These are phyloP conservation scores for Saccharum officinarum DNA, from an alignment of 176 grass and related monocot genomes.

Conservation along the genomic window DNA sequence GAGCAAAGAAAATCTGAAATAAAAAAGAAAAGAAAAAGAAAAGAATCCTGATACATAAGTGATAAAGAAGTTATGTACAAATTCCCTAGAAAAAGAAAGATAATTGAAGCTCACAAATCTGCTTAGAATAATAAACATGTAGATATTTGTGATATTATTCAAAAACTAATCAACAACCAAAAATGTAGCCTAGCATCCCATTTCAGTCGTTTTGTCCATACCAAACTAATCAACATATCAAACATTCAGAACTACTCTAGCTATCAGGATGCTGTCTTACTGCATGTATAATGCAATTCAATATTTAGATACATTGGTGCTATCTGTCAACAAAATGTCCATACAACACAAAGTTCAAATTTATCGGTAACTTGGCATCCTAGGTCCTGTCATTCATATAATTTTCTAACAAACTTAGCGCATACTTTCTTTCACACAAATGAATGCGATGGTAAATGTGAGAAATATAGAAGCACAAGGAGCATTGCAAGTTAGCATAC, in stretches of 20 bases:
- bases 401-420: neutral
- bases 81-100: neutral
- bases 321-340: neutral
- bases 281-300: neutral
- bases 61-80: neutral
- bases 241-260: neutral
- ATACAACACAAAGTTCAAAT: neutral
- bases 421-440: neutral
- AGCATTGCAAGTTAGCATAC: neutral
- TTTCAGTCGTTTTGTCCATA: neutral
- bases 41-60: neutral
- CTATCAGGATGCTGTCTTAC: neutral
- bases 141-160: neutral
- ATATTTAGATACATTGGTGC: neutral
- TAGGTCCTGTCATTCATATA: neutral
- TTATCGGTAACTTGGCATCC: neutral
- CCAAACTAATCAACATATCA: neutral
- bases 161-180: neutral
- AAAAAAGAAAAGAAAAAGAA: neutral
- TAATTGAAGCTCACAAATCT: neutral
- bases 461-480: neutral
- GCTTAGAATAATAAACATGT: neutral
- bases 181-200: neutral
- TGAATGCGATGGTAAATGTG: neutral
- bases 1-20: neutral